phyloP scores from a whole-genome alignment of 1,284 basidiomycete species.

The Inonotus obliquus region DNA sequence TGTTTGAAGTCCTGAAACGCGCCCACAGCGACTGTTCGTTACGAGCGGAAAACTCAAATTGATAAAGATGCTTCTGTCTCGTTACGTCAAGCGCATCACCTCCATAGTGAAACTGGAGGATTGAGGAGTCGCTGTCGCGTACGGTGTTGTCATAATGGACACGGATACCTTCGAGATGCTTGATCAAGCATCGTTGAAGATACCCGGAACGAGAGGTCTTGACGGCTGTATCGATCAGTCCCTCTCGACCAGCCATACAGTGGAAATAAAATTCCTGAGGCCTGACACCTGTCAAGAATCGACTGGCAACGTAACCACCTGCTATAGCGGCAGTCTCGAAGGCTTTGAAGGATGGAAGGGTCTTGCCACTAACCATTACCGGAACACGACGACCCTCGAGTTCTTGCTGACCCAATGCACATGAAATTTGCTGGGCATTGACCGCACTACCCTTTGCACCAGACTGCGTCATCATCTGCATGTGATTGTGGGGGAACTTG shows the following conservation, averaged over 20 bases:
- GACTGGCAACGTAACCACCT: slow-evolving; percentile 99
- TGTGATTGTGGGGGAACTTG: slow-evolving; percentile 97
- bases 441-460: slow-evolving; percentile 98
- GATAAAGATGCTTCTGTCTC: slow-evolving; percentile 86
- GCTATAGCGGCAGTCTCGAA: slow-evolving; percentile 98
- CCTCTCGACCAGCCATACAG: slow-evolving; percentile 99
- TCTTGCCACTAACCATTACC: slow-evolving; percentile 99
- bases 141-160: slow-evolving; percentile 99
- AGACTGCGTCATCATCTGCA: slow-evolving; percentile 99
- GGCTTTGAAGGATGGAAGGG: slow-evolving; percentile 93
- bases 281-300: slow-evolving; percentile 97
- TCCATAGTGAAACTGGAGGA: slow-evolving; percentile 97
- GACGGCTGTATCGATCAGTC: slow-evolving; percentile 98
- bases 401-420: slow-evolving; percentile 94
- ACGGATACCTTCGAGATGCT: slow-evolving; percentile 94
- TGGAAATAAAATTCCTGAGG: slow-evolving; percentile 99
- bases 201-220: slow-evolving; percentile 99
- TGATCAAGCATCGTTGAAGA: slow-evolving; percentile 96
- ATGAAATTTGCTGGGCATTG: slow-evolving; percentile 98
- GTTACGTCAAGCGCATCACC: slow-evolving; percentile 97
- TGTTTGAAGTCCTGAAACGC: slow-evolving; percentile 62
- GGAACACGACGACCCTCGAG: slow-evolving; percentile 98
- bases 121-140: slow-evolving; percentile 87
- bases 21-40: slow-evolving; percentile 83
- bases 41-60: slow-evolving; percentile 91